These are phyloP conservation scores for Eucalyptus polybractea DNA, from an alignment of 345 rosid genomes.

Conservation along the genomic window DNA sequence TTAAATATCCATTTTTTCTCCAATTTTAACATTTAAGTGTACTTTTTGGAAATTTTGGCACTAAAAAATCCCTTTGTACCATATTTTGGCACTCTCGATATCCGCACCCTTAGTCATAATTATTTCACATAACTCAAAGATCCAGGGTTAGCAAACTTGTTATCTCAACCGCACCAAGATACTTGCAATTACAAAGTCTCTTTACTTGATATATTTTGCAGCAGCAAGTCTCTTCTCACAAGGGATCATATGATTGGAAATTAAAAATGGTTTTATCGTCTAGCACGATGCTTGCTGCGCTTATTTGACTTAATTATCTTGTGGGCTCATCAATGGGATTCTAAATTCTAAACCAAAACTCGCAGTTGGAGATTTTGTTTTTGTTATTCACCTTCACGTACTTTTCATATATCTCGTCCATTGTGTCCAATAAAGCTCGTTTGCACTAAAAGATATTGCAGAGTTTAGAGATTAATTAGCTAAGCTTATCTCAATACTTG, in stretches of 20 bases:
- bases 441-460: not conserved
- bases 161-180: not conserved
- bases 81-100: too few species aligned
- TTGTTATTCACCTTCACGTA: not conserved
- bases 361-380: not conserved
- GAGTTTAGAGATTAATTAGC: not conserved
- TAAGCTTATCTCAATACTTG: not conserved
- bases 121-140: not conserved
- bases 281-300: not conserved
- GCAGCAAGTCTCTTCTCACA: not conserved
- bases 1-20: too few species aligned
- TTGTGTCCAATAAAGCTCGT: not conserved
- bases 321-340: not conserved
- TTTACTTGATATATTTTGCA: not conserved
- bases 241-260: not conserved
- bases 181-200: not conserved
- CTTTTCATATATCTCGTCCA: not conserved
- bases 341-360: not conserved
- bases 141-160: not conserved
- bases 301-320: not conserved
- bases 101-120: not conserved
- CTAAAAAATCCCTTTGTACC: too few species aligned
- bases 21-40: rapidly evolving
- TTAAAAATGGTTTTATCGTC: not conserved
- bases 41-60: too few species aligned